These are phyloP conservation scores for Taphrina betulina DNA, from an alignment of 1,139 yeast species.

Conservation along the genomic window DNA sequence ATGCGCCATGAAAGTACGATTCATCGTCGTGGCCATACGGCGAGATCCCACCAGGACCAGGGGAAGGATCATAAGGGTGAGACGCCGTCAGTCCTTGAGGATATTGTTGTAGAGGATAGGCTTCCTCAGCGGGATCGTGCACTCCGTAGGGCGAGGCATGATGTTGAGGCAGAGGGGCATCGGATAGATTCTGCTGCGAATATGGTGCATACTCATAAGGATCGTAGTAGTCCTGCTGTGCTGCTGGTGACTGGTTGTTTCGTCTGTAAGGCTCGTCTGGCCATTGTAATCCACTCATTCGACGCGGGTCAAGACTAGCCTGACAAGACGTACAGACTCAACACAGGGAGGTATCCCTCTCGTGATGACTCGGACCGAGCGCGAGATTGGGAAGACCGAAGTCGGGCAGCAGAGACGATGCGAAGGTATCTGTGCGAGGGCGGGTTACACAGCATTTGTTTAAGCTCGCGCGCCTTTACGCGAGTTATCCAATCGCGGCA, in stretches of 20 bases:
- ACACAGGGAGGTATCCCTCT: no score
- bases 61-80: constrained; percentile 15
- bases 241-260: not conserved
- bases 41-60: constrained; percentile 24
- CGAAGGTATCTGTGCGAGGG: no score
- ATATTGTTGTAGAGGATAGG: constrained; percentile 23
- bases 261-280: not conserved
- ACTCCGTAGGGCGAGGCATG: constrained; percentile 5
- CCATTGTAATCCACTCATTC: not conserved
- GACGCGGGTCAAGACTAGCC: no score
- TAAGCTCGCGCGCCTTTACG: no score
- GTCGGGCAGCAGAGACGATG: no score
- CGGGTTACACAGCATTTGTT: no score
- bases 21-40: constrained; percentile 20
- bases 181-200: constrained; percentile 5
- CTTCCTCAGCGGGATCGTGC: constrained; percentile 12
- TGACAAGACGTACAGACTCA: no score
- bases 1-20: constrained; percentile 8
- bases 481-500: no score
- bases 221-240: not conserved
- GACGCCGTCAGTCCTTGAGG: constrained; percentile 19
- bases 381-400: no score
- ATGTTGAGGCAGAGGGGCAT: not conserved
- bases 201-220: constrained; percentile 12
- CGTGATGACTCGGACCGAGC: no score